Conservation (phyloP, 305 asterid genomes). For the Rubia balearica region DNA sequence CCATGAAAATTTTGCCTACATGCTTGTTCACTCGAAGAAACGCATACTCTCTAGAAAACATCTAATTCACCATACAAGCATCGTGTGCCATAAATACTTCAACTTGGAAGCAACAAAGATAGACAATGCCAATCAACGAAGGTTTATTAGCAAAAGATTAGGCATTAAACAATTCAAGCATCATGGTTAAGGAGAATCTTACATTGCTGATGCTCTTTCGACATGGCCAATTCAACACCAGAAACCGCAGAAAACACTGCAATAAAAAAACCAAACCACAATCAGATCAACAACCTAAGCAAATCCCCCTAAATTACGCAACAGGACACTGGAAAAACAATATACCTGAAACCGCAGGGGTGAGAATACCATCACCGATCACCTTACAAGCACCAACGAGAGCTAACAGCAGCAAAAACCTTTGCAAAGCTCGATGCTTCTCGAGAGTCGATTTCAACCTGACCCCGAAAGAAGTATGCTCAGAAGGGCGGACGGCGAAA, state of each 20-base stretch:
- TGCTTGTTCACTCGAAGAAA: background rate
- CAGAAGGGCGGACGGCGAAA: constrained; percentile 28
- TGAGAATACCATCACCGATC: constrained; percentile 87
- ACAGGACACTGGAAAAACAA: background rate
- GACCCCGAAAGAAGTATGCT: constrained; percentile 44
- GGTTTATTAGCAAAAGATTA: background rate
- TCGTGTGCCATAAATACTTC: too few relatives aligned
- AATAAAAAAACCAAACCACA: constrained; percentile 16
- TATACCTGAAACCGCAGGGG: constrained; percentile 81
- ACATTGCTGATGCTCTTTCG: constrained; percentile 73
- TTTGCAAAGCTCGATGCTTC: constrained; percentile 59
- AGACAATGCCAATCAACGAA: background rate
- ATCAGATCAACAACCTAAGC: constrained; percentile 14
- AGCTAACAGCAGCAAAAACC: constrained; percentile 67
- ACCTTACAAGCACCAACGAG: constrained; percentile 94
- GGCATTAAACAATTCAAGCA: background rate
- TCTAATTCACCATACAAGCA: background rate
- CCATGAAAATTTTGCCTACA: background rate
- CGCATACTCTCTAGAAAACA: background rate
- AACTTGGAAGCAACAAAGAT: too few relatives aligned
- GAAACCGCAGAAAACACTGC: constrained; percentile 94
- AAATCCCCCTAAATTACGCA: constrained; percentile 6
- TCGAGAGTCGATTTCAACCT: constrained; percentile 66
- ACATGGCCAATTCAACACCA: constrained; percentile 69
- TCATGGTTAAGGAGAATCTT: constrained; percentile 22